A percentile compares a stretch with the other conserved stretches of the same genome.
Evolutionary conservation across 2,329 filamentous ascomycete species (phyloP).

Genomic region (Knoxdaviesia capensis): DNA sequence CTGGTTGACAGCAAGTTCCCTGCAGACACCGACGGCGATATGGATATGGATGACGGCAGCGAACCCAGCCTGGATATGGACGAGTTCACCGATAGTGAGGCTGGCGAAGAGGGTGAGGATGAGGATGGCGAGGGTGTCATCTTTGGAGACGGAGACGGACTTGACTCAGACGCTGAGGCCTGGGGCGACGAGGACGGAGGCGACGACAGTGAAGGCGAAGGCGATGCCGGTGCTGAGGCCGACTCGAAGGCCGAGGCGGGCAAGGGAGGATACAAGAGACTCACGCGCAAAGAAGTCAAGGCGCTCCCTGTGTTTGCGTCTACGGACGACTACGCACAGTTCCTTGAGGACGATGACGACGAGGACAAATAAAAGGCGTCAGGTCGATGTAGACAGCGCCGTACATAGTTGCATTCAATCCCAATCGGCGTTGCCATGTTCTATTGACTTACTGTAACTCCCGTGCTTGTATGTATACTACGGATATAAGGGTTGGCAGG

Average conservation of each 20-base stretch:
- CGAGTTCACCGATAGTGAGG: constrained; percentile 26
- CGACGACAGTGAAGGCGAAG: constrained; percentile 20
- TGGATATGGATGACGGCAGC: constrained; percentile 46
- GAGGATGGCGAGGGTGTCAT: constrained; percentile 11
- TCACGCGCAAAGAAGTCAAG: constrained; percentile 71
- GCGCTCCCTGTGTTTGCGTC: constrained; percentile 83
- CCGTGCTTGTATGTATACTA: too few species aligned
- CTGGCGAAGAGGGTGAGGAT: constrained; percentile 26
- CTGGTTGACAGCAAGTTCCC: constrained; percentile 47
- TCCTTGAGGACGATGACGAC: constrained; percentile 55
- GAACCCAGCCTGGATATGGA: constrained; percentile 29
- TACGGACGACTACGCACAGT: constrained; percentile 76
- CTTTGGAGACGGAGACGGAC: constrained; percentile 14
- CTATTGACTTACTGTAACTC: too few species aligned
- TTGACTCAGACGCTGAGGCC: constrained; percentile 7
- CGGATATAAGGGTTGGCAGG: too few species aligned
- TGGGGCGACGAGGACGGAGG: constrained; percentile 11
- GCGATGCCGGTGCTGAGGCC: constrained; percentile 31
- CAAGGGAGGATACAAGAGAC: constrained; percentile 23
- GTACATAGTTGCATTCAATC: too few species aligned
- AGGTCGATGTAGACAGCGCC: too few species aligned
- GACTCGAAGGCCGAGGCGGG: constrained; percentile 22
- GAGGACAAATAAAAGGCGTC: constrained; percentile 6
- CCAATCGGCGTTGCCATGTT: too few species aligned
- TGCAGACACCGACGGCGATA: constrained; percentile 35